Evolutionary conservation across 1,284 basidiomycete species (phyloP).

Genomic region (Cryptococcus sp.): DNA sequence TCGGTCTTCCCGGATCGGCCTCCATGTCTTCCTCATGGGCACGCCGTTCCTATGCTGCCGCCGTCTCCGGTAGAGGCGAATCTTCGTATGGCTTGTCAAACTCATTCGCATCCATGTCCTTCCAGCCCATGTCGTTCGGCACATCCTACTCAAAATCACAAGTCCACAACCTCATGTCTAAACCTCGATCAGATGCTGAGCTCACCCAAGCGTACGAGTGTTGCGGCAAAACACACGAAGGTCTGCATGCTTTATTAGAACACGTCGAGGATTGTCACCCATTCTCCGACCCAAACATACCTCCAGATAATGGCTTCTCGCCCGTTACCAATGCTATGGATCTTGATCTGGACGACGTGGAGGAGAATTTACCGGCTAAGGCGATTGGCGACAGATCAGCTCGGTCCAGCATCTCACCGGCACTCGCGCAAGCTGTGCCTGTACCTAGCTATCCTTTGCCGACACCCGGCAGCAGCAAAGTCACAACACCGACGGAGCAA

Average conservation of each 20-base stretch:
- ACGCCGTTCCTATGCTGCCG: constrained; percentile 47
- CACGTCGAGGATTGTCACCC: constrained; percentile 51
- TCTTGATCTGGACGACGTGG: constrained; percentile 45
- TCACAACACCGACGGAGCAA: constrained; percentile 26
- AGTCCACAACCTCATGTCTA: constrained; percentile 41
- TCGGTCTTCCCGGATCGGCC: constrained; percentile 28
- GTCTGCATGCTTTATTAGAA: constrained; percentile 47
- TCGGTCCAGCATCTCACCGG: constrained; percentile 39
- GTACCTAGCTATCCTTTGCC: constrained; percentile 44
- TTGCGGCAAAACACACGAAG: constrained; percentile 39
- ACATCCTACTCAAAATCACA: constrained; percentile 44
- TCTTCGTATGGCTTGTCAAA: constrained; percentile 33
- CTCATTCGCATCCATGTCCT: constrained; percentile 46
- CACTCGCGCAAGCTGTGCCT: constrained; percentile 21
- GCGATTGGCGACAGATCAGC: constrained; percentile 7
- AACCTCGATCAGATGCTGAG: constrained; percentile 41
- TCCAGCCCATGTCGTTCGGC: constrained; percentile 37
- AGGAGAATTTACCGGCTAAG: constrained; percentile 9
- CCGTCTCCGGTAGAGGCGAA: constrained; percentile 27
- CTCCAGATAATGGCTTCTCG: constrained; percentile 31
- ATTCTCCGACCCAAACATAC: constrained; percentile 35
- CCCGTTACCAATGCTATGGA: constrained; percentile 48
- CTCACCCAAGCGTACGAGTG: constrained; percentile 46
- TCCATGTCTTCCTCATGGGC: constrained; percentile 35
- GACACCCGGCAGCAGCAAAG: constrained; percentile 27